Percentiles rank a stretch among this genome's conserved stretches.
Conservation (phyloP, 2,329 filamentous ascomycete species). For the Volutella citrinella region DNA sequence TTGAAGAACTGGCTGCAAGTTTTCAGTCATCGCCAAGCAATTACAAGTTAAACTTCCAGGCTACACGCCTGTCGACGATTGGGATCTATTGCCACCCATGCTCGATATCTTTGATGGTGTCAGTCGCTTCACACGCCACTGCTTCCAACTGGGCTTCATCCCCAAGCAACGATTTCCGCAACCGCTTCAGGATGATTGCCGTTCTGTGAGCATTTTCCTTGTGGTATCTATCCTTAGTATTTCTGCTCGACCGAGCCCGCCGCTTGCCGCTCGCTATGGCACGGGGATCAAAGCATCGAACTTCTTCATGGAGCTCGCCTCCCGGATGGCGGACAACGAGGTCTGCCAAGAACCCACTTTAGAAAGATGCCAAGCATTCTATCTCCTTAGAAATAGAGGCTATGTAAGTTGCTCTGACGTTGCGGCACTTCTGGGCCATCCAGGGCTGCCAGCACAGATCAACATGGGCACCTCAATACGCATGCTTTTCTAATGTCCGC, state of each 20-base stretch:
- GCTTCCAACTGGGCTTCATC: conserved; percentile 59
- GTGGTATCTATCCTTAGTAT: conserved; percentile 54
- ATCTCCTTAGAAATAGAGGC: conserved; percentile 53
- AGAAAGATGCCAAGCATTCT: conserved; percentile 57
- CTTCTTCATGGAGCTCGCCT: conserved; percentile 51
- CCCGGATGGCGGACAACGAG: conserved; percentile 44
- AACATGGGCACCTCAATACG: conserved; percentile 56
- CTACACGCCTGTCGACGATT: too few relatives aligned
- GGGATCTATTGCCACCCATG: conserved; percentile 49
- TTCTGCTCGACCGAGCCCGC: conserved; percentile 52
- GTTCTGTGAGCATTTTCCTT: conserved; percentile 52
- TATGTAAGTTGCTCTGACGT: too few relatives aligned
- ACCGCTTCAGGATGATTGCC: conserved; percentile 43
- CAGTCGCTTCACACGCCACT: conserved; percentile 51
- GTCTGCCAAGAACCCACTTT: conserved; percentile 52
- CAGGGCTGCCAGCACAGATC: conserved; percentile 34
- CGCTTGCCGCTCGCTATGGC: conserved; percentile 46
- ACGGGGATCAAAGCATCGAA: conserved; percentile 50
- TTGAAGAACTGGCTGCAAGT: too few relatives aligned
- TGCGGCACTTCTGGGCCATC: too few relatives aligned
- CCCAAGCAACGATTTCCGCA: conserved; percentile 49
- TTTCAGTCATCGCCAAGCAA: too few relatives aligned
- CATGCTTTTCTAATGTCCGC: too few relatives aligned
- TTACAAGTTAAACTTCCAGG: too few relatives aligned
- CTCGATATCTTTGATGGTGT: conserved; percentile 50